Evolutionary conservation across 306 rosid species (phyloP).

Genomic region (Oxytropis ochrocephala): DNA sequence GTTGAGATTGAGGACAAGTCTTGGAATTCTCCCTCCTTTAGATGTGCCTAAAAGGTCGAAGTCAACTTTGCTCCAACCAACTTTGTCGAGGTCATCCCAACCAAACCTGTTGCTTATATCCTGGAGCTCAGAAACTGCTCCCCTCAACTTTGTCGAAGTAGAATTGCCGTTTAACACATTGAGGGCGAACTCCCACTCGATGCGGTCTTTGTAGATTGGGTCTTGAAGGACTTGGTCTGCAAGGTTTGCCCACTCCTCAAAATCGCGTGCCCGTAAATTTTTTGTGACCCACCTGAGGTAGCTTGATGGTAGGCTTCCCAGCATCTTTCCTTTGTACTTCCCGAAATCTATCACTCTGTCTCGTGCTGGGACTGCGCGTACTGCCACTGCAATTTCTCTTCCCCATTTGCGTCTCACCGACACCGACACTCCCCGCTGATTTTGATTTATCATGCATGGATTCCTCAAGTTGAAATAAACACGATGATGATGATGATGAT

Average conservation of each 20-base stretch:
- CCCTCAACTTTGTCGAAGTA: background rate
- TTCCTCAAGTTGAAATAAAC: background rate
- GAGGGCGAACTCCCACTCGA: conserved; percentile 58
- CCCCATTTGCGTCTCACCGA: background rate
- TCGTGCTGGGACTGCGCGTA: background rate
- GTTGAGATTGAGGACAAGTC: background rate
- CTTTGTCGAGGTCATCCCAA: conserved; percentile 54
- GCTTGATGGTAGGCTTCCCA: conserved; percentile 54
- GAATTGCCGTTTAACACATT: conserved; percentile 23
- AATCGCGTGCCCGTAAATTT: conserved; percentile 42
- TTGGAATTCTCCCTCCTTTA: conserved; percentile 51
- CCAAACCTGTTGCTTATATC: conserved; percentile 54
- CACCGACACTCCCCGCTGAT: background rate
- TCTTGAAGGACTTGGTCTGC: conserved; percentile 66
- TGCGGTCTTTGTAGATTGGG: conserved; percentile 49
- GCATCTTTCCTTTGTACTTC: conserved; percentile 59
- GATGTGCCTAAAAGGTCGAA: conserved; percentile 68
- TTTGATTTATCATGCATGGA: background rate
- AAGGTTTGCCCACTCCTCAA: conserved; percentile 47
- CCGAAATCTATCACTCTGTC: conserved; percentile 58
- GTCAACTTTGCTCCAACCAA: conserved; percentile 44
- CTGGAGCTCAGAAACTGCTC: conserved; percentile 26
- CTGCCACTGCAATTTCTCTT: background rate
- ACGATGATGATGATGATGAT: background rate
- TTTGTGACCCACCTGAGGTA: conserved; percentile 67